These are phyloP conservation scores for Oryza glaberrima DNA, from an alignment of 176 grass and related monocot species.

Conservation along the genomic window DNA sequence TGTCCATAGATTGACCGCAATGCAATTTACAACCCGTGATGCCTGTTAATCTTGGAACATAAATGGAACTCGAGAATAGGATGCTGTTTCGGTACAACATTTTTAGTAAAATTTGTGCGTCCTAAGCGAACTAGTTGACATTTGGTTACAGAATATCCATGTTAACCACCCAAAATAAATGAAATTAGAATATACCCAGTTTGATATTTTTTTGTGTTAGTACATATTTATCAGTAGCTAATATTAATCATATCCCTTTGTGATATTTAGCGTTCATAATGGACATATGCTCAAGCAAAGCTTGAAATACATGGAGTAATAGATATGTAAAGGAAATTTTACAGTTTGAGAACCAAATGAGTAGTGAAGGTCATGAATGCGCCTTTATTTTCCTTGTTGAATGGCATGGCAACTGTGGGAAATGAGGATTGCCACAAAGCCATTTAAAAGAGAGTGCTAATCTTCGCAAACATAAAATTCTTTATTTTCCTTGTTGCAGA, in stretches of 20 bases:
- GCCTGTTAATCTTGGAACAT: background rate
- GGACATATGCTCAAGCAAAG: background rate
- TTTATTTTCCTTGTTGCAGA: conserved; percentile 12
- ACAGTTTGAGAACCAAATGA: background rate
- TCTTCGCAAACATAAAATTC: background rate
- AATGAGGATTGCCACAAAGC: background rate
- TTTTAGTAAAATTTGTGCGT: background rate
- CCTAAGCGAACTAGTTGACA: too few species aligned
- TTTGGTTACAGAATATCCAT: too few species aligned
- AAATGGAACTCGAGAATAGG: background rate
- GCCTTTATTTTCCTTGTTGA: background rate
- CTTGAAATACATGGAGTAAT: background rate
- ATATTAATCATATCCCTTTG: too few species aligned
- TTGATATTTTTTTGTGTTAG: too few species aligned
- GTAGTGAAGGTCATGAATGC: background rate
- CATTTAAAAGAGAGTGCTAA: background rate
- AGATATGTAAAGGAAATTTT: background rate
- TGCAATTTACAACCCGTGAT: background rate
- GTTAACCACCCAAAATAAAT: too few species aligned
- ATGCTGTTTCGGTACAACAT: background rate
- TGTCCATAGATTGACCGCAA: background rate
- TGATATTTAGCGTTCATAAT: too few species aligned
- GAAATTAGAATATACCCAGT: background rate
- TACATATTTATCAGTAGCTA: too few species aligned
- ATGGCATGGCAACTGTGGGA: too few species aligned